Evolutionary conservation across 2,329 filamentous ascomycete genomes (phyloP), one percentile per base, ranked within the genome.

Genomic region (Fusarium neocosmosporiellum): DNA sequence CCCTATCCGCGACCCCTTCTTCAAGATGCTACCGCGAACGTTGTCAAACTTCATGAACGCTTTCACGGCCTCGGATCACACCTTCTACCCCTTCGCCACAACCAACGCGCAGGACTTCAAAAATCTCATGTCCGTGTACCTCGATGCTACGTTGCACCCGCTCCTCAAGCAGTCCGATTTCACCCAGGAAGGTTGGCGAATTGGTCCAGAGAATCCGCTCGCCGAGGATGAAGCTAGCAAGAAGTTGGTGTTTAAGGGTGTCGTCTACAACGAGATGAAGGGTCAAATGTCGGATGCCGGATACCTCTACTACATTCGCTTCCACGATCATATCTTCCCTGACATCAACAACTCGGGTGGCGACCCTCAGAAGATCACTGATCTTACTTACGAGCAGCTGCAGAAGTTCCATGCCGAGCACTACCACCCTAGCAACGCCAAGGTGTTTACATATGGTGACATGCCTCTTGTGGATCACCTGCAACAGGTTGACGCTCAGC

Each of bases 41-140:
- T 88, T 99, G n/a, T 98, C 96, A 73, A 99, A 98, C 83, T 99
- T 98, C 80, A 99, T 99, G 96, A 99, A 99, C 82, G 96, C 96
- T 69, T 98, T 98, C 81, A 99, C 96, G 46, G 95, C 95, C 29
- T 93, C 95, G 24, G 96, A 98, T 79, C 95, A 99, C 81, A 99
- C 96, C 13, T 97, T 94, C 75, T 99, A 99, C 80, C 96, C 96
- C 2, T 99, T 99, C 82, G 95, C 96, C 65, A 99, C 96, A 3
- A 99, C 96, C 27, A 99, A 99, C 78, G 87, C 90, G 22, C 94
- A 98, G 81, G 96, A 99, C 78, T 99, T 96, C 83, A 93, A 93
- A 83, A 99, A 99, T 79, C 88, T 99, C 59, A 92, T 98, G 88
- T 96, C 94, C 4, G 96, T 99, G 18, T 99, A 99, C 80, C 90